Base-by-base conservation (phyloP, 345 rosid genomes). In the Eucalyptus fibrosa region DNA sequence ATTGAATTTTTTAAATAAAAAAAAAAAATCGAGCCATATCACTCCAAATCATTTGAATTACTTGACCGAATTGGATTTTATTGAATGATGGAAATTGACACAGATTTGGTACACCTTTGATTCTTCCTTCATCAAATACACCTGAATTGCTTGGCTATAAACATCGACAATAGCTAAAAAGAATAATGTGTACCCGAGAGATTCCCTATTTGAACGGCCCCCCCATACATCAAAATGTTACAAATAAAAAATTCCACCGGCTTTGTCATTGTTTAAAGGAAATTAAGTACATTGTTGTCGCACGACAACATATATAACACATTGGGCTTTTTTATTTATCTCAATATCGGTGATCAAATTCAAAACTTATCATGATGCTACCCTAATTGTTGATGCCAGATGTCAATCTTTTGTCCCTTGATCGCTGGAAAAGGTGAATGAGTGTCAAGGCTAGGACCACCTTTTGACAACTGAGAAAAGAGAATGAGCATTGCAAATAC, bases 211-310 rank as follows among this genome's bases (percentile, higher is more conserved):
- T 50, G 45, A 89, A 4, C 49, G 86, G 59, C 9, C 90, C 88
- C 90, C 88, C 90, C 86, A 89, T 8, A 86, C 32, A 40, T 86
- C 90, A 19, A 34, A 45, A n/a, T 89, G 88, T 5, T 86, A 9
- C 13, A 86, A 28, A n/a, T 86, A 53, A 89, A 89, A 60, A 55
- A 17, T 26, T 24, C 26, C 26, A 82, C 16, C 6, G 26, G 51
- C 65, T 44, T 50, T 85, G 18, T 47, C 88, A 50, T 32, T 49
- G 44, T 51, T 88, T 9, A 42, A 17, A 4, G 86, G 86, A 86
- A 86, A 90, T 10, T 40, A 3, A 13, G 23, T 11, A 26, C 72
- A 5, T 8, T 89, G 86, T 53, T 88, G 91, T 62, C 87, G 87
- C 90, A n/a, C 40, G 69, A 49, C 60, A 40, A 50, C 87, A 89